These are phyloP conservation scores for Saturnispora hagleri DNA, from an alignment of 805 yeast genomes.

Conservation along the genomic window DNA sequence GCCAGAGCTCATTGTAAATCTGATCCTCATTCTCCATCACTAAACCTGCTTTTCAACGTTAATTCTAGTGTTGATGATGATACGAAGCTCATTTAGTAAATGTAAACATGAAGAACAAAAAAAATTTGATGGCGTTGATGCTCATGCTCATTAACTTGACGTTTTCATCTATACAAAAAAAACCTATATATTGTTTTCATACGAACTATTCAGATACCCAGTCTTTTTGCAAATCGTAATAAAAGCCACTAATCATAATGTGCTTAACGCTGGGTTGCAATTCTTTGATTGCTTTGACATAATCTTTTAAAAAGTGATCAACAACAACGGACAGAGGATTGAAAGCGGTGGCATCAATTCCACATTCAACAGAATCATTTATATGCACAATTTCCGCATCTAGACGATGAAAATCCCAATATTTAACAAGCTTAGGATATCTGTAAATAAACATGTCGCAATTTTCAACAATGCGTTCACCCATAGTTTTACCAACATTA, in stretches of 20 bases:
- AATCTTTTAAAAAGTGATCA: conserved; percentile 39
- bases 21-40: neutral
- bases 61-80: neutral
- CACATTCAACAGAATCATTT: conserved; percentile 27
- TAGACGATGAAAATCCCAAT: conserved; percentile 39
- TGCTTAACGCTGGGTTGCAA: conserved; percentile 1
- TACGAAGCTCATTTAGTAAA: neutral
- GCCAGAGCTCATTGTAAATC: neutral
- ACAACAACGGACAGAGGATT: conserved; percentile 32
- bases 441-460: conserved; percentile 21
- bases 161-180: neutral
- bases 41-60: neutral
- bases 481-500: conserved; percentile 37
- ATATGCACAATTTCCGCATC: conserved; percentile 33
- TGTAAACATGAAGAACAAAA: neutral
- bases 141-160: neutral
- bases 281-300: conserved; percentile 20
- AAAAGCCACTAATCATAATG: conserved; percentile 4
- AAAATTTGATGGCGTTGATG: neutral
- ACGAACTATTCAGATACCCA: neutral
- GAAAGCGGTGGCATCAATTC: conserved; percentile 36
- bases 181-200: neutral
- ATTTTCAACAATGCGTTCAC: conserved; percentile 24
- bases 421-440: conserved; percentile 26
- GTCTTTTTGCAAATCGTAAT: neutral